phyloP scores from a whole-genome alignment of 1,139 yeast genomes.

The Taiozyma onychis region DNA sequence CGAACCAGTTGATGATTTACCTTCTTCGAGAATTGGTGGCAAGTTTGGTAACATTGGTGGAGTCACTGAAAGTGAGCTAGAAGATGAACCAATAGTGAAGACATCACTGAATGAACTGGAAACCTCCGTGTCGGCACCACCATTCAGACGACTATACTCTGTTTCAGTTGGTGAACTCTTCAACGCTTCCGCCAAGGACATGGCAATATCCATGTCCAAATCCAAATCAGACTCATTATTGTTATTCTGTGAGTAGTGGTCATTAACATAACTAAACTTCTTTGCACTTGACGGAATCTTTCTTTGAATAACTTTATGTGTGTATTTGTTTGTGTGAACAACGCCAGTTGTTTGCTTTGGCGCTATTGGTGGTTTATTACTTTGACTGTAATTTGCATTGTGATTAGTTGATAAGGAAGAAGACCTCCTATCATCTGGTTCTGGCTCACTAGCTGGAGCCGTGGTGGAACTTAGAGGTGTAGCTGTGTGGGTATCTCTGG shows the following conservation, averaged over 20 bases:
- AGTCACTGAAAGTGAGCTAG: slow-evolving; percentile 20
- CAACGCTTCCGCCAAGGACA: slow-evolving; percentile 21
- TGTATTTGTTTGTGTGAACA: background rate
- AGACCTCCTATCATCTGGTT: slow-evolving; percentile 27
- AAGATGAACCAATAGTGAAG: slow-evolving; percentile 21
- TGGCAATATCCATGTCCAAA: slow-evolving; percentile 18
- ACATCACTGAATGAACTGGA: slow-evolving; percentile 24
- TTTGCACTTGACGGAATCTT: background rate
- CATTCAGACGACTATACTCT: background rate
- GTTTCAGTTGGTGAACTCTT: slow-evolving; percentile 7
- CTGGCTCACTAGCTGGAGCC: slow-evolving; percentile 19
- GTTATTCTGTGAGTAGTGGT: background rate
- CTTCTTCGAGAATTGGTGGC: slow-evolving; percentile 22
- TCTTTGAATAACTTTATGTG: background rate
- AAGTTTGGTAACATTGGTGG: slow-evolving; percentile 16
- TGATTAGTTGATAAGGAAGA: slow-evolving; percentile 19
- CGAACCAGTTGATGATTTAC: background rate
- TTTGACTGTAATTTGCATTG: background rate
- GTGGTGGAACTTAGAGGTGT: slow-evolving; percentile 11
- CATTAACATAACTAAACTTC: background rate
- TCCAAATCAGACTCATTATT: background rate
- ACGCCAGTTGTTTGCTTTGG: background rate
- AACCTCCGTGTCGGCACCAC: slow-evolving; percentile 11
- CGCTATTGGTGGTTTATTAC: background rate
- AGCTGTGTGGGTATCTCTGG: slow-evolving; percentile 16